phyloP scores from a whole-genome alignment of 2,329 filamentous ascomycete species.

The Emmonsiellopsis sp. region DNA sequence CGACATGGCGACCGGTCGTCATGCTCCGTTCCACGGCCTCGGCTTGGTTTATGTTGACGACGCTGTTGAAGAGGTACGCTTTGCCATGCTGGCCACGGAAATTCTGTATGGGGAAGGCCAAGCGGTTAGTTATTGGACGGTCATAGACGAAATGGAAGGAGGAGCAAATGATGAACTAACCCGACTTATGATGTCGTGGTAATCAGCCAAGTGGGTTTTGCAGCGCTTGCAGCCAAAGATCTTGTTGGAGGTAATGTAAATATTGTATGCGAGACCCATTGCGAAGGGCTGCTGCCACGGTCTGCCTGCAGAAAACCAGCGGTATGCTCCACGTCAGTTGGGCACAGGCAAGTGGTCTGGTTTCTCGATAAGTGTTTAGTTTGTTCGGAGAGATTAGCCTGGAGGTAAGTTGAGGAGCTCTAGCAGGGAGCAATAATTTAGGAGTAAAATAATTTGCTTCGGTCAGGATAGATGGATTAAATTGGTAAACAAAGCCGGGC shows the following conservation, averaged over 20 bases:
- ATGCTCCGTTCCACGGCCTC: conserved; percentile 92
- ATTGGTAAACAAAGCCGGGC: not conserved
- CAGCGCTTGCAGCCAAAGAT: conserved; percentile 92
- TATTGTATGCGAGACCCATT: conserved; percentile 88
- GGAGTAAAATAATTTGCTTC: no score
- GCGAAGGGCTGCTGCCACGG: conserved; percentile 1
- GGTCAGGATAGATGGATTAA: not conserved
- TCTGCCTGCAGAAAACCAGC: conserved; percentile 3
- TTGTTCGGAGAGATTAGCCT: not conserved
- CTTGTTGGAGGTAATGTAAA: conserved; percentile 74
- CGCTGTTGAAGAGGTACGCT: conserved; percentile 87
- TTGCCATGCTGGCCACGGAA: conserved; percentile 98
- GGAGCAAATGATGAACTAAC: conserved; percentile 43
- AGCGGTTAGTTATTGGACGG: conserved; percentile 6
- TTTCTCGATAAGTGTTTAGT: not conserved
- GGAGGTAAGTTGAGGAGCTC: not conserved
- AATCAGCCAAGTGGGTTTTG: conserved; percentile 90
- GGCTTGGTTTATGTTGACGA: conserved; percentile 77
- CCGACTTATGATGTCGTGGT: conserved; percentile 90
- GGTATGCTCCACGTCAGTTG: conserved; percentile 3
- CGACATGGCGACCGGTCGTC: conserved; percentile 91
- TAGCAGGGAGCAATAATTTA: not conserved
- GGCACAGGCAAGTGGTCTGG: not conserved
- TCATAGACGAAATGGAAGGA: not conserved
- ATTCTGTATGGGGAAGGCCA: conserved; percentile 50